These are phyloP conservation scores for Pontederia crassipes DNA, from an alignment of 176 grass and related monocot genomes.

Conservation along the genomic window DNA sequence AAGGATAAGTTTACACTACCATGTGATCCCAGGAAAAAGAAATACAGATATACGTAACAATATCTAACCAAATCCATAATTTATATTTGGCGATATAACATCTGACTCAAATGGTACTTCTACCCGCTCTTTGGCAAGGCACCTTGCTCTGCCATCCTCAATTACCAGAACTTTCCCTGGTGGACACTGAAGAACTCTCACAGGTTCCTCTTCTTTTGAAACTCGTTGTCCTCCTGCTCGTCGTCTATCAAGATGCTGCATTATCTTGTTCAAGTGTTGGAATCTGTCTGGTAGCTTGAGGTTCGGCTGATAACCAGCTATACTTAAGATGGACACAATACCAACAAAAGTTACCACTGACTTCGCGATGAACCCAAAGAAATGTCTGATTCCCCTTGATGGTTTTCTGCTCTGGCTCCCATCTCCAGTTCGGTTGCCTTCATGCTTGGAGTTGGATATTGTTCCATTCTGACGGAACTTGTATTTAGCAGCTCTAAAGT, in stretches of 20 bases:
- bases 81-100: slow-evolving; percentile 10
- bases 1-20: too few relatives aligned
- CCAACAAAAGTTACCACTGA: slow-evolving; percentile 4
- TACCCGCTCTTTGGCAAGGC: slow-evolving; percentile 4
- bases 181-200: slow-evolving; percentile 5
- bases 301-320: slow-evolving; percentile 4
- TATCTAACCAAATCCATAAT: slow-evolving; percentile 11
- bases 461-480: background rate
- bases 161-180: slow-evolving; percentile 13
- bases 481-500: background rate
- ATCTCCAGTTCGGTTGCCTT: background rate
- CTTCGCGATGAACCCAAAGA: slow-evolving; percentile 4
- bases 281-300: background rate
- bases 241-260: too few relatives aligned
- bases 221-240: too few relatives aligned
- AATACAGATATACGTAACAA: background rate
- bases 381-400: background rate
- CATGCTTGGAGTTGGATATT: background rate
- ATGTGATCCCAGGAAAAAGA: too few relatives aligned
- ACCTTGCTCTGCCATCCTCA: slow-evolving; percentile 8
- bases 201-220: background rate
- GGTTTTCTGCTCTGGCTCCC: background rate
- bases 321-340: slow-evolving; percentile 1
- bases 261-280: too few relatives aligned
- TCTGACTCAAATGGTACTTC: slow-evolving; percentile 11